A percentile compares a stretch with the other conserved stretches of the same genome.
Evolutionary conservation across 106 monocot species (phyloP).

Genomic region (Allium fistulosum): DNA sequence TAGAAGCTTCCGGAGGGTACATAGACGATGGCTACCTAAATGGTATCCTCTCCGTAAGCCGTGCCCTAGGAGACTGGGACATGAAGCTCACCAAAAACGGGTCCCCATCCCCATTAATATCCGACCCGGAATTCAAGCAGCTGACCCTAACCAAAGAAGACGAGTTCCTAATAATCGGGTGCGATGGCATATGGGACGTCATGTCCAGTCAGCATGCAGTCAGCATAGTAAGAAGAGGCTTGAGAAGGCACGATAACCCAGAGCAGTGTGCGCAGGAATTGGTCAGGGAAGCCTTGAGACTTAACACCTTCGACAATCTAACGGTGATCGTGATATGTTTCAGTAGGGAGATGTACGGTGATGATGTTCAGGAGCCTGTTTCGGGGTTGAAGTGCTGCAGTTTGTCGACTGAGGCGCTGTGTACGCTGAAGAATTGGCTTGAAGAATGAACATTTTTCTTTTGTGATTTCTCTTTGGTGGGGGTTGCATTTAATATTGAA

Average conservation of each 20-base stretch:
- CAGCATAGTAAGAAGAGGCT: constrained; percentile 28
- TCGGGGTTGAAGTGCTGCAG: constrained; percentile 10
- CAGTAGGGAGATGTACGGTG: constrained; percentile 15
- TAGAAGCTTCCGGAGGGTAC: constrained; percentile 37
- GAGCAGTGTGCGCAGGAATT: constrained; percentile 54
- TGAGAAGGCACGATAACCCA: constrained; percentile 44
- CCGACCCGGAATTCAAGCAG: constrained; percentile 49
- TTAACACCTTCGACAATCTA: constrained; percentile 49
- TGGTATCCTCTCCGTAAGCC: constrained; percentile 45
- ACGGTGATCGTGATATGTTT: constrained; percentile 59
- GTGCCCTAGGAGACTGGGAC: constrained; percentile 70
- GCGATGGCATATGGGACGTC: constrained; percentile 74
- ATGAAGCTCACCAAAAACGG: constrained; percentile 27
- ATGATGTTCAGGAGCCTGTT: constrained; percentile 22
- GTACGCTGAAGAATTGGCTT: constrained; percentile 34
- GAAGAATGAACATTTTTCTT: background rate
- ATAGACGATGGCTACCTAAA: constrained; percentile 63
- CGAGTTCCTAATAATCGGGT: constrained; percentile 64
- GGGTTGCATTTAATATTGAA: no score
- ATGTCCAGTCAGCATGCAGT: constrained; percentile 59
- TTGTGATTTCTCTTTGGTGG: no score
- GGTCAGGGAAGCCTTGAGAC: constrained; percentile 49
- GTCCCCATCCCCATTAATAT: constrained; percentile 43
- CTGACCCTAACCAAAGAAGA: constrained; percentile 37
- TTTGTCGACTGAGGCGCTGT: constrained; percentile 47